Base-by-base conservation (phyloP, 2,329 filamentous ascomycete species). In the Apiospora koreana region DNA sequence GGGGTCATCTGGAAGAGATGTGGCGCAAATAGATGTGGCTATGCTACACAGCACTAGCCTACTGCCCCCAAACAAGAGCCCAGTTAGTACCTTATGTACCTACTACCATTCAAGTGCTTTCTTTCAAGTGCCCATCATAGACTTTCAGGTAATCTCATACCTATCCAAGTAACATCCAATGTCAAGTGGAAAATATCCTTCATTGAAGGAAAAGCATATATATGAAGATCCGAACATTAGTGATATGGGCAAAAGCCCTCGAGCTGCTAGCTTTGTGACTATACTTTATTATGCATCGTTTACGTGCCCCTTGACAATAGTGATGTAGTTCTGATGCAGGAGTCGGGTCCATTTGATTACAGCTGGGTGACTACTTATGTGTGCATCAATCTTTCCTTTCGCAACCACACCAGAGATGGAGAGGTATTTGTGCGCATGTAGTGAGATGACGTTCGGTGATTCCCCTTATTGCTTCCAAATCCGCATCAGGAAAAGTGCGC, bases 321-420 rank as follows among this genome's bases (percentile, higher is more conserved):
- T 62, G 54, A 62, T 62, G 54, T n/a, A 16, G 54, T 38, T 62
- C 54, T 62, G 54, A 62, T 62, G 31, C 12, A 62, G 31, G 54
- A 62, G 6, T n/a, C 31, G 18, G 31, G 9, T 21, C 28, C 28
- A 35, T 35, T 35, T 14, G 25, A 35, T 35, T n/a, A n/a, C 28
- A 21, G 50, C 18, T 21, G 25, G 18, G 28, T 58, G 50, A 5
- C 50, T 31, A 2, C 31, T 28, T 58, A 35, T 35, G 35, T 35
- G 3, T 58, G 50, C 31, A 35, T 58, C 18, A 1, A 23, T 50
- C n/a, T 50, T 50, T 25, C n/a, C 4, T 58, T 58, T 35, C 5
- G 8, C 16, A 45, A 58, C 50, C 50, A 58, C 8, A 7, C 50
- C 50, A n/a, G 16, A 58, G 14, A 58, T 58, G 28, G 28, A 35